These are phyloP conservation scores for Nitzschia putrida DNA, from an alignment of 108 stramenopile genomes.

Conservation along the genomic window DNA sequence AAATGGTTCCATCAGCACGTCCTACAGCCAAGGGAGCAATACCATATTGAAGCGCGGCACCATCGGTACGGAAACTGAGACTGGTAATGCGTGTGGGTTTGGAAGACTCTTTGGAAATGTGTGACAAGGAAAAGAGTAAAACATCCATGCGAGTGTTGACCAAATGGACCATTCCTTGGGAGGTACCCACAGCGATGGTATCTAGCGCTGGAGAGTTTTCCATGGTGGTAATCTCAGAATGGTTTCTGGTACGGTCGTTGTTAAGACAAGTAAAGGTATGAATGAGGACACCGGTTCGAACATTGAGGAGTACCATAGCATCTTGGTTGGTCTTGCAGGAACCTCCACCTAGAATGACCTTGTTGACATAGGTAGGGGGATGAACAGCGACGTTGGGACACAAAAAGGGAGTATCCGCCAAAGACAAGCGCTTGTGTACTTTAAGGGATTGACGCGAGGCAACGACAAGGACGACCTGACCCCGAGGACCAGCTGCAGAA, in stretches of 20 bases:
- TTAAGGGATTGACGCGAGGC: constrained; percentile 54
- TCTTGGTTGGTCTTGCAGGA: constrained; percentile 29
- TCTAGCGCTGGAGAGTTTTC: constrained; percentile 84
- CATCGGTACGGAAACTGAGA: constrained; percentile 84
- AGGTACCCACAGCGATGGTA: constrained; percentile 80
- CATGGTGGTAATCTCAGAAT: constrained; percentile 54
- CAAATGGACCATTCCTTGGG: constrained; percentile 67
- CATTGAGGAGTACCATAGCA: constrained; percentile 74
- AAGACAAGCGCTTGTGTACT: constrained; percentile 63
- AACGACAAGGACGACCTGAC: constrained; percentile 66
- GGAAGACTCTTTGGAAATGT: constrained; percentile 35
- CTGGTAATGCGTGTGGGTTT: constrained; percentile 55
- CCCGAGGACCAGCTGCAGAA: constrained; percentile 32
- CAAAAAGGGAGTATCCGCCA: constrained; percentile 51
- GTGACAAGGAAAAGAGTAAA: constrained; percentile 65
- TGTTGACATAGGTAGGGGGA: constrained; percentile 87
- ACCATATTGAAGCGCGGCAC: constrained; percentile 66
- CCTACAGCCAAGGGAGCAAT: constrained; percentile 85
- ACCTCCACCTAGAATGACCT: constrained; percentile 72
- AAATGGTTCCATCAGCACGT: constrained; percentile 70
- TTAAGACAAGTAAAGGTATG: constrained; percentile 69
- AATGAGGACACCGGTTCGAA: constrained; percentile 71
- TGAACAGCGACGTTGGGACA: constrained; percentile 66
- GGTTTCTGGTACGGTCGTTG: neutral
- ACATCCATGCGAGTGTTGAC: constrained; percentile 74